These are phyloP conservation scores for Bryoerythrophyllum caledonicum DNA, from an alignment of 225 moss, liverwort and hornwort genomes.

Conservation along the genomic window DNA sequence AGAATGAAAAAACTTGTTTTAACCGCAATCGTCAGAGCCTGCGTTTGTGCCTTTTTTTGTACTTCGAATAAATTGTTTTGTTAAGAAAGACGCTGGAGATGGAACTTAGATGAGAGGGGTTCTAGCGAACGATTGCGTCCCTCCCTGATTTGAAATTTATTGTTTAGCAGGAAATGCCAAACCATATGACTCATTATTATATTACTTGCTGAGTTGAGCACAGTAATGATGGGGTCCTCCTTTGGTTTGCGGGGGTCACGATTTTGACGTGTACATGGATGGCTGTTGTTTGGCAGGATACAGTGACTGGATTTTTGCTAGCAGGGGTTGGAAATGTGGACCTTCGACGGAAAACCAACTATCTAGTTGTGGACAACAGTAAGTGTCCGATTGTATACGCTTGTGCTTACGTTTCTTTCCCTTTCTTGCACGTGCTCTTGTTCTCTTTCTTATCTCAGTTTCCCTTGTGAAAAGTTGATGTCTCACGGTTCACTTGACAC, in stretches of 20 bases:
- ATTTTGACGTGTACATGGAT: background rate
- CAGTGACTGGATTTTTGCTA: slow-evolving; percentile 89
- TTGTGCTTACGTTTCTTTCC: background rate
- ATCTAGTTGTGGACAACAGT: slow-evolving; percentile 92
- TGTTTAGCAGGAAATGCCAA: too few species aligned
- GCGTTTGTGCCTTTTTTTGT: too few species aligned
- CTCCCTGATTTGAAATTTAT: too few species aligned
- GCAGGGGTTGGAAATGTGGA: slow-evolving; percentile 98
- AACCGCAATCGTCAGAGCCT: too few species aligned
- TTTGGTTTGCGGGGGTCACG: background rate
- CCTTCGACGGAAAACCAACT: slow-evolving; percentile 88
- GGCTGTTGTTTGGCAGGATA: slow-evolving; percentile 65
- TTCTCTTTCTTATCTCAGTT: background rate
- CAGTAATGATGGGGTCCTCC: background rate
- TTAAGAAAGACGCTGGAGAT: too few species aligned
- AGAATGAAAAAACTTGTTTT: background rate
- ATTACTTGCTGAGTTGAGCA: background rate
- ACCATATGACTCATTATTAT: too few species aligned
- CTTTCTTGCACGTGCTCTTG: background rate
- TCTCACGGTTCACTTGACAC: slow-evolving; percentile 4
- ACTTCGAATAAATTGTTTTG: too few species aligned
- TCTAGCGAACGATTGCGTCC: too few species aligned
- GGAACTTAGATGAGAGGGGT: too few species aligned
- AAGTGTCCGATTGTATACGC: slow-evolving; percentile 21
- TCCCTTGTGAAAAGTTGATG: background rate